Evolutionary conservation across 805 yeast genomes (phyloP).

Genomic region (Hanseniaspora meyeri): DNA sequence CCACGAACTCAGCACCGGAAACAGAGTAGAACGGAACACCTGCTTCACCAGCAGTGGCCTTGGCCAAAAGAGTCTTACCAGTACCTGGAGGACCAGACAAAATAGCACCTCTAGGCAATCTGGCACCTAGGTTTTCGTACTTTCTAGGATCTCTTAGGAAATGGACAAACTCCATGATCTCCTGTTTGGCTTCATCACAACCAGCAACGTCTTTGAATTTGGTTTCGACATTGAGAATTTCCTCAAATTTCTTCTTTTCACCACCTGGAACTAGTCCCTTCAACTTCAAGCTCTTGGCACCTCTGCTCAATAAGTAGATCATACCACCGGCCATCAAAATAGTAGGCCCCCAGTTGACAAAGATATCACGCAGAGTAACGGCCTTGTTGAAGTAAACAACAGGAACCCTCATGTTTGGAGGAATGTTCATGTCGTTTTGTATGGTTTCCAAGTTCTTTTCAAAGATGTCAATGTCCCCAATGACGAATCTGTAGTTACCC

Average conservation of each 20-base stretch:
- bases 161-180: conserved; percentile 88
- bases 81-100: conserved; percentile 95
- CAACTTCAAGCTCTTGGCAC: conserved; percentile 24
- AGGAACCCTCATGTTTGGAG: conserved; percentile 59
- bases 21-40: conserved; percentile 87
- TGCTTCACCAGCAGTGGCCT: conserved; percentile 95
- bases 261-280: conserved; percentile 58
- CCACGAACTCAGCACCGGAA: conserved; percentile 91
- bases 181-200: conserved; percentile 86
- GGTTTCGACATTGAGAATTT: conserved; percentile 69
- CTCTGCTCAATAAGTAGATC: conserved; percentile 63
- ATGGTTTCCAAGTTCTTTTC: conserved; percentile 68
- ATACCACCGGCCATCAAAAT: conserved; percentile 77
- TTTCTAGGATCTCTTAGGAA: conserved; percentile 74
- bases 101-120: conserved; percentile 91
- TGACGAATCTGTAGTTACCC: conserved; percentile 48
- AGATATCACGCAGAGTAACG: conserved; percentile 1
- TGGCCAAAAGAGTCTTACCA: conserved; percentile 84
- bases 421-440: conserved; percentile 55
- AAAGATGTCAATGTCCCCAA: conserved; percentile 82
- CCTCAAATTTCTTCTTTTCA: conserved; percentile 70
- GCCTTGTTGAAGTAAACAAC: conserved; percentile 68
- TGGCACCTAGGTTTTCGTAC: conserved; percentile 81
- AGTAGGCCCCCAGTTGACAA: conserved; percentile 66
- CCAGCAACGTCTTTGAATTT: conserved; percentile 89